phyloP scores from a whole-genome alignment of 495 filamentous ascomycete genomes.

The Acidiella bohemica region DNA sequence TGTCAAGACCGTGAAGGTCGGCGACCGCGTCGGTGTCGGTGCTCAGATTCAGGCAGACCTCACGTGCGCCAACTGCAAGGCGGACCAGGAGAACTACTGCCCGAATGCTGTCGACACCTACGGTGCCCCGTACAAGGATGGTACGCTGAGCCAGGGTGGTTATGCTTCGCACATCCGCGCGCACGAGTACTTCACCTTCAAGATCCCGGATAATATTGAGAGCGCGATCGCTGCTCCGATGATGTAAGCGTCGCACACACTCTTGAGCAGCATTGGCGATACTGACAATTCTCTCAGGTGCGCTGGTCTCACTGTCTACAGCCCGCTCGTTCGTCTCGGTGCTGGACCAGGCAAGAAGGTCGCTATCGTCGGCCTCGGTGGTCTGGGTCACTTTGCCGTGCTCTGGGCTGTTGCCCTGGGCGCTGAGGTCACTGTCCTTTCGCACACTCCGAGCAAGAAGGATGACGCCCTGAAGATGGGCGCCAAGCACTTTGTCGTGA shows the following conservation, averaged over 20 bases:
- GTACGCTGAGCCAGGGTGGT: constrained; percentile 50
- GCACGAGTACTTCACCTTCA: constrained; percentile 66
- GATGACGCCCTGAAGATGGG: constrained; percentile 31
- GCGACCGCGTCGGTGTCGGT: constrained; percentile 68
- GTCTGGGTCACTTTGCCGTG: constrained; percentile 34
- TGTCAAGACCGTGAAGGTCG: constrained; percentile 53
- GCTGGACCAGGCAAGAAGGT: constrained; percentile 68
- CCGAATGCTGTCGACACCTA: constrained; percentile 55
- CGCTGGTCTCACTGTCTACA: constrained; percentile 71
- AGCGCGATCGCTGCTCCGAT: constrained; percentile 63
- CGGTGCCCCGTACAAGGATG: constrained; percentile 46
- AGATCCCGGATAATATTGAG: constrained; percentile 61
- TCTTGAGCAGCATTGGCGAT: neutral
- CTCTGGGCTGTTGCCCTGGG: constrained; percentile 31
- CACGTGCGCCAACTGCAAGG: constrained; percentile 52
- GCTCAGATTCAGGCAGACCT: constrained; percentile 64
- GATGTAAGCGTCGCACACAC: constrained; percentile 38
- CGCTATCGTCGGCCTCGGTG: constrained; percentile 34
- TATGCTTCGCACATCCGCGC: constrained; percentile 58
- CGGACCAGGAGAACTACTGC: constrained; percentile 71
- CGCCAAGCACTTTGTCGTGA: constrained; percentile 32
- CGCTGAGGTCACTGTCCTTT: constrained; percentile 34
- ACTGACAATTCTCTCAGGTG: constrained; percentile 31
- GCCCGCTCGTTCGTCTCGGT: constrained; percentile 63
- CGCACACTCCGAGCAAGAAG: constrained; percentile 31